Conservation (phyloP, 75 land plant species). For the Pinus tabuliformis region DNA sequence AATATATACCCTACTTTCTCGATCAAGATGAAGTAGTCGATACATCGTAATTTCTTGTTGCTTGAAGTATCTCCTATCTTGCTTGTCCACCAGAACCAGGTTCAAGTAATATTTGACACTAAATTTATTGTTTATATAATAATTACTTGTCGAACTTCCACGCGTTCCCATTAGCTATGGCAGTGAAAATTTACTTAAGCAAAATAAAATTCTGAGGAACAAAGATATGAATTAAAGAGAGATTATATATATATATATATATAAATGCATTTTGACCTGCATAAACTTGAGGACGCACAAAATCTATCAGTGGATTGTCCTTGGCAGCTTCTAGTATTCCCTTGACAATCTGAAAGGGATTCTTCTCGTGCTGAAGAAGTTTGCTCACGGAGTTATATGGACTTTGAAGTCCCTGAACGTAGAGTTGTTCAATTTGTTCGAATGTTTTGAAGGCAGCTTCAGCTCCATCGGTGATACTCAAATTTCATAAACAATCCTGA, state of each 20-base stretch:
- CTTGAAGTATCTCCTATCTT: conserved; percentile 95
- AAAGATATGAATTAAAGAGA: neutral
- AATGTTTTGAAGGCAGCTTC: conserved; percentile 21
- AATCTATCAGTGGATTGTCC: neutral
- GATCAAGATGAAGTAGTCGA: conserved; percentile 26
- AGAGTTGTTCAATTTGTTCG: conserved; percentile 20
- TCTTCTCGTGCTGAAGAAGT: neutral
- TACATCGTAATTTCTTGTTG: conserved; percentile 95
- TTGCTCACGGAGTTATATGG: neutral
- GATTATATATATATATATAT: no score
- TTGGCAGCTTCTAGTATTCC: no score
- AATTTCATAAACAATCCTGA: no score
- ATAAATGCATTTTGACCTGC: neutral
- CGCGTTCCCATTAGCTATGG: no score
- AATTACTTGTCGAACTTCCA: conserved; percentile 26
- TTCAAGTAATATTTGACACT: conserved; percentile 96
- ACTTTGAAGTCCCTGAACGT: neutral
- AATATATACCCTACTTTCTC: no score
- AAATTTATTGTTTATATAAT: conserved; percentile 99
- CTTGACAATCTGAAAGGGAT: neutral
- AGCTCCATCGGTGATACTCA: neutral
- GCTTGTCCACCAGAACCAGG: conserved; percentile 97
- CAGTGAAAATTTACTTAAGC: no score
- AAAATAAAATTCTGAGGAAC: no score
- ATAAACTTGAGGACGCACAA: conserved; percentile 4